These are phyloP conservation scores for Hymenoscyphus infarciens DNA, from an alignment of 2,329 filamentous ascomycete genomes.

Conservation along the genomic window DNA sequence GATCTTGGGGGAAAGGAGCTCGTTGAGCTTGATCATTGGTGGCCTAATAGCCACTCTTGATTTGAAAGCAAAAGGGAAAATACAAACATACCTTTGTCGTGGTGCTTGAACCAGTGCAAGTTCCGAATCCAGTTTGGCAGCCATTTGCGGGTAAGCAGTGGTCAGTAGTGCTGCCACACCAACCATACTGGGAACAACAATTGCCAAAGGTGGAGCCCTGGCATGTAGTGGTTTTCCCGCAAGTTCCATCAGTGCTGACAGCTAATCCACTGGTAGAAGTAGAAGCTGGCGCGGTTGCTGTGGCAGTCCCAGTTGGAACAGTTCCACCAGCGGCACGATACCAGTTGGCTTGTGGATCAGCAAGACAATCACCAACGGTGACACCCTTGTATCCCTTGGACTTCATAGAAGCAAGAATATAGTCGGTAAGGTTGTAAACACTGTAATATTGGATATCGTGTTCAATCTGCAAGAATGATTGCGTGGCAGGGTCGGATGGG, in stretches of 20 bases:
- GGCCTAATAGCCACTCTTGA: neutral
- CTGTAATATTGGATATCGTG: constrained; percentile 40
- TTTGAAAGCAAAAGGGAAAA: neutral
- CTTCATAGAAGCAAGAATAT: constrained; percentile 37
- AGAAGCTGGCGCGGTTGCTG: neutral
- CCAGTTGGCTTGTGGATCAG: constrained; percentile 43
- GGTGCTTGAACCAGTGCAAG: constrained; percentile 7
- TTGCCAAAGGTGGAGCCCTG: constrained; percentile 18
- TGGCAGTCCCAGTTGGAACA: constrained; percentile 5
- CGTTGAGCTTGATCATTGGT: too few relatives aligned
- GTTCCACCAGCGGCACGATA: constrained; percentile 34
- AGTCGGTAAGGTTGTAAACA: constrained; percentile 37
- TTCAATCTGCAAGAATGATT: constrained; percentile 47
- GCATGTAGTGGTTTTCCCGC: constrained; percentile 12
- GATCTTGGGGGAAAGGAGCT: neutral
- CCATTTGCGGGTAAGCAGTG: constrained; percentile 16
- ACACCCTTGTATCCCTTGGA: constrained; percentile 39
- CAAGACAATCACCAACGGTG: constrained; percentile 46
- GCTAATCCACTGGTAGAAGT: neutral
- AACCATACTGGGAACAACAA: constrained; percentile 22
- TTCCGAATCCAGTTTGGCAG: constrained; percentile 18
- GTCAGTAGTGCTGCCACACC: constrained; percentile 15
- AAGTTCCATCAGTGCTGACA: constrained; percentile 21
- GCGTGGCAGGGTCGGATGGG: constrained; percentile 16
- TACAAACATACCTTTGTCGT: neutral